Evolutionary conservation across 345 rosid genomes (phyloP), one percentile per base, ranked within the genome.

Genomic region (Rhizophora mangle): DNA sequence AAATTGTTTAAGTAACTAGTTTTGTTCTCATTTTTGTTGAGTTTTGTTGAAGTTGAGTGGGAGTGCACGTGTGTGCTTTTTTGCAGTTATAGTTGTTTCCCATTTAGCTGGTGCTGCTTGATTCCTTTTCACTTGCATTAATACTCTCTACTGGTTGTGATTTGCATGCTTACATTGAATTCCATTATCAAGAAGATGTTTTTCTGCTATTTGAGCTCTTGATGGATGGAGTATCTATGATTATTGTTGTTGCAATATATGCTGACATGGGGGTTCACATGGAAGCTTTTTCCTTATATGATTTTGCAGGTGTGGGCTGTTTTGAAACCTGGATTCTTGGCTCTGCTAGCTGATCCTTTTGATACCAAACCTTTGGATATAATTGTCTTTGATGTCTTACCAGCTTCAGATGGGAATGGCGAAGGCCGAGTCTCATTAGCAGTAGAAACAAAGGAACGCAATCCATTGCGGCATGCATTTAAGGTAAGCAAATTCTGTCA

Each of bases 311-410:
- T 92, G 74, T 96, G 97, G 98, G 99, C 95, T 68, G 96, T 96
- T 46, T 75, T 96, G 73, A 96, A 96, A 85, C 97, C 96, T 59
- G 96, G 99, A 78, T 96, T 96, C 82, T 83, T 96, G 79, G 98
- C 98, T 70, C 82, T 92, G 51, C 78, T 96, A 81, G 94, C 79
- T 58, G 97, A 96, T 78, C 96, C 99, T 32, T 80, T 92, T 58
- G 98, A 90, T 78, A 62, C 85, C 31, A 92, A 92, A 77, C 96
- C 87, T 62, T 75, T 90, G 60, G 98, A 96, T 82, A 89, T 92
- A 74, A 88, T 96, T 70, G 93, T 89, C 71, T 96, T 96, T 74
- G 95, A 92, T 77, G 97, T 96, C 65, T 80, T 96, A 65, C 99
- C 99, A 56, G 75, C 90, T 71, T 90, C 90, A 29, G 94, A 86